Evolutionary conservation across 768 basidiomycete species (phyloP).

Genomic region (Lentinula edodes): DNA sequence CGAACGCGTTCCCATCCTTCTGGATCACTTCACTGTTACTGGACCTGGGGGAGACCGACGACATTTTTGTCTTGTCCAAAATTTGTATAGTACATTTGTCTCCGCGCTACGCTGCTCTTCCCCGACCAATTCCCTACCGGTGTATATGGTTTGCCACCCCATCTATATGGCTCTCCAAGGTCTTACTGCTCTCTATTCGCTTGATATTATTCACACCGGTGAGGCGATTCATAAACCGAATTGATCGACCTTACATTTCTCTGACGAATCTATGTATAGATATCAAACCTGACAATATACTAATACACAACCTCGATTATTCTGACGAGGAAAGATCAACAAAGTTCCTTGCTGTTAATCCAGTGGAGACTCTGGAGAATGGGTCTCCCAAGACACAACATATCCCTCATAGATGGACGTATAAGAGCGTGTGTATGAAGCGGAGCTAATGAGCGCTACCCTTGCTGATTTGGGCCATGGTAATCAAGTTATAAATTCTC

Average conservation of each 20-base stretch:
- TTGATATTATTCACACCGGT: not conserved
- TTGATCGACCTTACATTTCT: not conserved
- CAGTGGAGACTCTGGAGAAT: not conserved
- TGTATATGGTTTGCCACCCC: not conserved
- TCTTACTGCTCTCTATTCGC: not conserved
- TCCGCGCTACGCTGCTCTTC: not conserved
- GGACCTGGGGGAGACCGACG: not conserved
- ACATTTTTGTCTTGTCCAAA: not conserved
- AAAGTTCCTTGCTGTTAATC: not conserved
- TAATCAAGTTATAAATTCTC: not conserved
- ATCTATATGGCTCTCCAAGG: not conserved
- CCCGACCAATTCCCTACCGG: not conserved
- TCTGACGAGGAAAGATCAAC: not conserved
- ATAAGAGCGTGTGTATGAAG: not conserved
- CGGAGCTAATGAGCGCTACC: not conserved
- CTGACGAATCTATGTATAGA: not conserved
- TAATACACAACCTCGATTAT: not conserved
- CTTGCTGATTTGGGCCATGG: not conserved
- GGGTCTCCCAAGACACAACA: not conserved
- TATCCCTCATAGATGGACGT: not conserved
- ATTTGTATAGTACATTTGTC: not conserved
- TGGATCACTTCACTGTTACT: not conserved
- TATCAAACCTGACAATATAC: not conserved
- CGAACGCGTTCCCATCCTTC: not conserved
- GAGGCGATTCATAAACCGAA: not conserved